Evolutionary conservation across 305 asterid species (phyloP).

Genomic region (Rubia tinctorum): DNA sequence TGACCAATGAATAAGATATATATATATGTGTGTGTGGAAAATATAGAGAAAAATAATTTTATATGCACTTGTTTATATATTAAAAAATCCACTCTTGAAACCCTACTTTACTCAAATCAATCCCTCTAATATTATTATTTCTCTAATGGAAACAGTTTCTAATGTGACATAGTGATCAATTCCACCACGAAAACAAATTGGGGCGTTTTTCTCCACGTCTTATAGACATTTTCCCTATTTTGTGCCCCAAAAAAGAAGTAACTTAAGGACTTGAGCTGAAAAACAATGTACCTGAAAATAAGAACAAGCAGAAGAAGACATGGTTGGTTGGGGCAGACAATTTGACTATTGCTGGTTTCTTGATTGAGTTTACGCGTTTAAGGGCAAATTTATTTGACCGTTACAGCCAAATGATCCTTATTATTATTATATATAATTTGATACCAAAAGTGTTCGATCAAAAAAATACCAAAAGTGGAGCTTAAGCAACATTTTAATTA

Average conservation of each 20-base stretch:
- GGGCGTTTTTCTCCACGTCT: not conserved
- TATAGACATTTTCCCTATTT: not conserved
- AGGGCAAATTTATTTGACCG: conserved; percentile 17
- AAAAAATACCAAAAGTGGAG: too few species aligned
- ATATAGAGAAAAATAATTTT: too few species aligned
- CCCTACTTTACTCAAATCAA: too few species aligned
- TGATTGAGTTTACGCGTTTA: conserved; percentile 19
- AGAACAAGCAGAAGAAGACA: conserved; percentile 41
- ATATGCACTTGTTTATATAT: too few species aligned
- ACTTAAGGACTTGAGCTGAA: not conserved
- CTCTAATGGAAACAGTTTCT: too few species aligned
- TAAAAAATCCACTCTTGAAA: too few species aligned
- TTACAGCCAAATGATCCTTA: conserved; percentile 11
- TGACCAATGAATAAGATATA: too few species aligned
- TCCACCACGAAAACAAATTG: not conserved
- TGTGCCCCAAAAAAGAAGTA: not conserved
- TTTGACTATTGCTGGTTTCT: conserved; percentile 12
- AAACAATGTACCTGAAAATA: conserved; percentile 14
- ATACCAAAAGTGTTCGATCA: not conserved
- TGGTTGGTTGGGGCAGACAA: conserved; percentile 34
- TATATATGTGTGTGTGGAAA: too few species aligned
- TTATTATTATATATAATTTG: not conserved
- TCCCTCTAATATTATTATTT: too few species aligned
- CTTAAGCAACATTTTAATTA: not conserved
- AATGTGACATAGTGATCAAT: not conserved